Evolutionary conservation across 2,329 filamentous ascomycete genomes (phyloP), one percentile per base, ranked within the genome.

Genomic region (Diaporthe sp.): DNA sequence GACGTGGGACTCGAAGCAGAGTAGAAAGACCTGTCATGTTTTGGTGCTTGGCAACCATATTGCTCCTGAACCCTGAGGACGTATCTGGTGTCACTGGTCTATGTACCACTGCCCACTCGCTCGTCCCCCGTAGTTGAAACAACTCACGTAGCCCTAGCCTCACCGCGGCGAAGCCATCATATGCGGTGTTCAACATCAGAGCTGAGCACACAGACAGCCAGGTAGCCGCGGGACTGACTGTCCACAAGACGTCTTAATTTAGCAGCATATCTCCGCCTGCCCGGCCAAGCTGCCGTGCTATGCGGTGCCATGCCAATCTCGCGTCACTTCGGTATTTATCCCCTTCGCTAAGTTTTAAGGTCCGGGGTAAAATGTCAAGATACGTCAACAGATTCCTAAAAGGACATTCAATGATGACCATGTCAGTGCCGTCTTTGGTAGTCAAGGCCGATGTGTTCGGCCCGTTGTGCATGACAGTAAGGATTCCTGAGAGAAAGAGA

Each of bases 341-440:
- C 65, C 49, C 15, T 39, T 39, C 31, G 47, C 47, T 25, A 39
- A 7, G 2, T 39, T 5, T 0, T 4, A 42, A 13, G 9, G 28
- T 42, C 65, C 49, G 65, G 65, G 65, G 65, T 70, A 70, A 70
- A 70, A 70, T 70, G 15, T 42, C 47, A 42, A 28, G 1, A 68
- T 12, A 53, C 15, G 65, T 53, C 47, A 10, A 42, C 8, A 5
- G 8, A 39, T 31, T 2, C 17, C 28, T 8, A 28, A 22, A 10
- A 34, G 31, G 2, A 53, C 47, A 25, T 2, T 28, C 3, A 6
- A 39, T 7, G 12, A 68, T 25, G 9, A 17, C 34, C 47, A 28
- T 22, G 1, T 53, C 4, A 13, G 34, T 53, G 34, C 47, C 65
- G 7, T 22, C 47, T 68, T 53, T 25, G 65, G 65, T 7, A 68